Base-by-base conservation (phyloP, 2,329 filamentous ascomycete species). In the Pyrenophora graminea region DNA sequence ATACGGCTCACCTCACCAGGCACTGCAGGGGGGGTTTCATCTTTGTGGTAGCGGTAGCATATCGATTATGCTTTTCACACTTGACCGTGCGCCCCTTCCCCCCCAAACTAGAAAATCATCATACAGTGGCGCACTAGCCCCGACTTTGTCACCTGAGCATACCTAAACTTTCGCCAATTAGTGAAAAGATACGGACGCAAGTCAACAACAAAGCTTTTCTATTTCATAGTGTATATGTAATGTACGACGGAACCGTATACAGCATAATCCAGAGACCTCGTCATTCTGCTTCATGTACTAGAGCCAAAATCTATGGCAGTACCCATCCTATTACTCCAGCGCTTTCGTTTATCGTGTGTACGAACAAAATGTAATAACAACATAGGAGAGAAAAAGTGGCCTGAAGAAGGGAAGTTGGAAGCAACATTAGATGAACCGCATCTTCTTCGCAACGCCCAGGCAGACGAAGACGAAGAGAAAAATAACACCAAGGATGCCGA, bases 401-500 rank as follows among this genome's bases (percentile, higher is more conserved):
- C 27, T 30, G 39, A 18, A 19, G 33, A 39, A 34, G 27, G 32
- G 19, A 47, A 32, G 21, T n/a, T 5, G 31, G 40, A 46, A 32
- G 36, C 10, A 36, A 13, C 23, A 9, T 66, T 58, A 78, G 37
- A 78, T 76, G 46, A 67, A 77, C 52, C 64, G 71, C 69, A 79
- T 56, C 64, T 61, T 75, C 74, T 72, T 78, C 19, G 77, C 77
- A 27, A 73, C 58, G 19, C 59, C 46, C 32, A 79, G 51, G 60
- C 74, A 78, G 18, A 65, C 54, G 2, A 70, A 59, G 12, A 77
- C 69, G 52, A 80, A 76, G 17, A 64, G 46, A 25, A 77, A 73
- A 25, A 92, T 79, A 32, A 78, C 78, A 1, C 80, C 80, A 0
- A 85, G 61, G 48, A 85, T 85, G n/a, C 78, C 78, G 63, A 85